Evolutionary conservation across 2,329 filamentous ascomycete genomes (phyloP).

Genomic region (Trichoderma cornu-damae): DNA sequence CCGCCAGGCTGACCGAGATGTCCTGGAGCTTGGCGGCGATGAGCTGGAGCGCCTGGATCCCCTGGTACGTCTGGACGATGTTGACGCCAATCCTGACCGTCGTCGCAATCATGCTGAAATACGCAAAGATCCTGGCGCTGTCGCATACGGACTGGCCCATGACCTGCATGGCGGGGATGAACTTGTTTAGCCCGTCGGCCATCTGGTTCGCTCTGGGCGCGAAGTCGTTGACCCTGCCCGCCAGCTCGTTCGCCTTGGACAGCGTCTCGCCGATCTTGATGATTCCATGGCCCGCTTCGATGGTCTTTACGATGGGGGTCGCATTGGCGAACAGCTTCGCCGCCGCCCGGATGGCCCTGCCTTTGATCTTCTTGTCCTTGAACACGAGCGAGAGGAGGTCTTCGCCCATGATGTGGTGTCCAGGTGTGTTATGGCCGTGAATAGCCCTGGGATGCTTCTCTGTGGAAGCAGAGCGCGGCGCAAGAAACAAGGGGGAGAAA

Average conservation of each 20-base stretch:
- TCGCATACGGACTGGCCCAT: slow-evolving; percentile 34
- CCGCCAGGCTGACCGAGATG: slow-evolving; percentile 31
- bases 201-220: slow-evolving; percentile 24
- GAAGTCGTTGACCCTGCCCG: slow-evolving; percentile 19
- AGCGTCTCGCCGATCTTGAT: slow-evolving; percentile 25
- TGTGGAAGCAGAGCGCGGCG: neutral
- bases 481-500: neutral
- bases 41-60: slow-evolving; percentile 33
- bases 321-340: slow-evolving; percentile 11
- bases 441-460: neutral
- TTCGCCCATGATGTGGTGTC: slow-evolving; percentile 11
- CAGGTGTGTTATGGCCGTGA: neutral
- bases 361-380: slow-evolving; percentile 8
- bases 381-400: slow-evolving; percentile 11
- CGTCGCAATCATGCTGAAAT: slow-evolving; percentile 31
- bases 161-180: slow-evolving; percentile 33
- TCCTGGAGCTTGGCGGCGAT: slow-evolving; percentile 34
- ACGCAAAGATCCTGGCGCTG: slow-evolving; percentile 29
- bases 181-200: slow-evolving; percentile 23
- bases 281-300: slow-evolving; percentile 27
- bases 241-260: slow-evolving; percentile 23
- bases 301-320: slow-evolving; percentile 21
- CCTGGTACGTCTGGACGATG: slow-evolving; percentile 34
- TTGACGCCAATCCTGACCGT: slow-evolving; percentile 33
- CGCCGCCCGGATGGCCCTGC: slow-evolving; percentile 5